Base-by-base conservation (phyloP, 495 filamentous ascomycete genomes). In the Trypethelium eluteriae region DNA sequence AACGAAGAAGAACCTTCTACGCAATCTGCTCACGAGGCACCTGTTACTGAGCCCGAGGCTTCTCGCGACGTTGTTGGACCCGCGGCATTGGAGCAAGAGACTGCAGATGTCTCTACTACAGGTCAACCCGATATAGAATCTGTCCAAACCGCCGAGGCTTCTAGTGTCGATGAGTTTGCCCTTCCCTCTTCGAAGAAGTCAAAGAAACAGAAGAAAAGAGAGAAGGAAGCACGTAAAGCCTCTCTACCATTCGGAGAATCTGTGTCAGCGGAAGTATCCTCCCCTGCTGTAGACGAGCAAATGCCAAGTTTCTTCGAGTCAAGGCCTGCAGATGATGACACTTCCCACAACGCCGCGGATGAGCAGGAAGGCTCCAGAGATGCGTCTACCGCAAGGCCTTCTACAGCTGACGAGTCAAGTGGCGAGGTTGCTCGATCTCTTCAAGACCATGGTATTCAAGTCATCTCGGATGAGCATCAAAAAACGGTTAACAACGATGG, bases 141-240 rank as follows among this genome's bases (percentile, higher is more conserved):
- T 11, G 41, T 34, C 18, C 39, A 72, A 74, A 56, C 69, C 65
- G 41, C 67, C 70, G 2, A 72, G 68, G 62, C 70, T 71, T 38
- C 64, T 71, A 39, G 70, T 68, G 65, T 69, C 69, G 69, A 69
- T 56, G 68, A 70, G 18, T 68, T 41, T 53, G 44, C 32, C n/a
- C 32, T 46, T 39, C 57, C 61, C 38, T 39, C 62, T 11, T 65
- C 57, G 12, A 75, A 76, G 36, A 75, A 76, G 66, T 73, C 70
- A 63, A 74, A 73, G 65, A 75, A 76, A 70, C 72, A 74, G 44
- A 73, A 74, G 69, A 75, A 75, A 56, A 70, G 63, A 47, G 62
- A 63, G 38, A 63, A 39, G 38, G 62, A 47, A 25, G 35, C 62
- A 39, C 53, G 53, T 14, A 59, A 59, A 36, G 53, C 53, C 14